phyloP scores from a whole-genome alignment of 495 filamentous ascomycete genomes.

The Recurvomyces mirabilis region DNA sequence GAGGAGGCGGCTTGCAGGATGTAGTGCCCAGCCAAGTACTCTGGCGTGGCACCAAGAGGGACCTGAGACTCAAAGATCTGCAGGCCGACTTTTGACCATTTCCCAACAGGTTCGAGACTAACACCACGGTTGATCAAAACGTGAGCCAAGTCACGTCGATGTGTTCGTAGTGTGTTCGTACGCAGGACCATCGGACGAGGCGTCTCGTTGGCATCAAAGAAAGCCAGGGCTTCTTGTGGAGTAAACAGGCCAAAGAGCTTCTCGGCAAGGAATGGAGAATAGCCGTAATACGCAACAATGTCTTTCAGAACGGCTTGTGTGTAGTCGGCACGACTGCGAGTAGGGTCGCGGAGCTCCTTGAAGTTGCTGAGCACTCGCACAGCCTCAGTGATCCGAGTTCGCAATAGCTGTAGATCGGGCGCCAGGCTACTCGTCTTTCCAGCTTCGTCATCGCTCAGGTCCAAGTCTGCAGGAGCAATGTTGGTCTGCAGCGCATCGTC shows the following conservation, averaged over 20 bases:
- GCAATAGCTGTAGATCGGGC: slow-evolving; percentile 79
- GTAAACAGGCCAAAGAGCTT: slow-evolving; percentile 87
- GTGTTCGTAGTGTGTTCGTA: slow-evolving; percentile 90
- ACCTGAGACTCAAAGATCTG: slow-evolving; percentile 92
- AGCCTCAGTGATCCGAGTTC: slow-evolving; percentile 84
- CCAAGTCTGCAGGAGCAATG: slow-evolving; percentile 71
- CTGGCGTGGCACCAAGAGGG: slow-evolving; percentile 92
- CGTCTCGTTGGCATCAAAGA: slow-evolving; percentile 97
- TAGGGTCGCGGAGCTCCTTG: slow-evolving; percentile 61
- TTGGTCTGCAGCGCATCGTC: slow-evolving; percentile 91
- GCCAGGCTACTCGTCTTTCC: slow-evolving; percentile 49
- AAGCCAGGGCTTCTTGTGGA: slow-evolving; percentile 88
- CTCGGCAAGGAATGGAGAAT: slow-evolving; percentile 70
- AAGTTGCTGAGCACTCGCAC: slow-evolving; percentile 86
- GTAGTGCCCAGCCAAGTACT: slow-evolving; percentile 94
- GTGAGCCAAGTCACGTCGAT: slow-evolving; percentile 83
- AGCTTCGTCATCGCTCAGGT: slow-evolving; percentile 42
- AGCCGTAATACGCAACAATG: slow-evolving; percentile 87
- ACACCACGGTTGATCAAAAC: slow-evolving; percentile 94
- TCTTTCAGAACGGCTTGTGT: slow-evolving; percentile 77
- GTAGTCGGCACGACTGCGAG: slow-evolving; percentile 76
- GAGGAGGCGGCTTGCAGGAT: slow-evolving; percentile 95
- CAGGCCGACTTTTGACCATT: slow-evolving; percentile 95
- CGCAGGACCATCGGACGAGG: slow-evolving; percentile 76
- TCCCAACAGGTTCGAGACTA: slow-evolving; percentile 89